A percentile compares a stretch with the other conserved stretches of the same genome.
Evolutionary conservation across 1,284 basidiomycete genomes (phyloP).

Genomic region (Serendipita sp.): DNA sequence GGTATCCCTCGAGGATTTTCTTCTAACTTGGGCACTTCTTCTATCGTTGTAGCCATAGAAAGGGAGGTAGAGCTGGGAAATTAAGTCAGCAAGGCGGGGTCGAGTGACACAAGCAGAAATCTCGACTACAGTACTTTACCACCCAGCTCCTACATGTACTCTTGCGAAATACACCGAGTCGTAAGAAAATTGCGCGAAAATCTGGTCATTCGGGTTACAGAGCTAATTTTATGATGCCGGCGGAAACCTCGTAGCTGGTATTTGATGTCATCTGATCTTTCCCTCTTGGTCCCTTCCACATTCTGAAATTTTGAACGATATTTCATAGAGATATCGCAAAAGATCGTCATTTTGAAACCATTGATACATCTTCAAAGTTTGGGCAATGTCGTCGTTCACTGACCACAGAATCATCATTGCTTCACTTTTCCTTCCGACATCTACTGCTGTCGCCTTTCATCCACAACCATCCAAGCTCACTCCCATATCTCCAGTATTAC

Average conservation of each 20-base stretch:
- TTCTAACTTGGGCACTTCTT: constrained; percentile 21
- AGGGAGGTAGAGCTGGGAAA: not conserved
- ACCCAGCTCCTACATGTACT: too few relatives aligned
- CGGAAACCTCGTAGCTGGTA: not conserved
- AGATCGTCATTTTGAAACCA: not conserved
- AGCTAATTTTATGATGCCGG: not conserved
- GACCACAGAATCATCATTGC: constrained; percentile 62
- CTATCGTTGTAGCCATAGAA: not conserved
- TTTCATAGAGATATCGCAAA: not conserved
- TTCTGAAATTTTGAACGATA: not conserved
- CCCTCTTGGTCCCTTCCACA: not conserved
- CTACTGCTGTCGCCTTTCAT: constrained; percentile 33
- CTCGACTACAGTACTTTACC: too few relatives aligned
- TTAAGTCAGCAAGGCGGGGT: not conserved
- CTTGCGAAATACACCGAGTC: not conserved
- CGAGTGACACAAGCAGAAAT: not conserved
- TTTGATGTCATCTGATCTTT: not conserved
- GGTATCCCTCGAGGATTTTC: constrained; percentile 88
- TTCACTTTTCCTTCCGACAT: constrained; percentile 62
- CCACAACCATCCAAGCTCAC: constrained; percentile 5
- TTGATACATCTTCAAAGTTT: not conserved
- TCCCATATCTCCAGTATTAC: not conserved
- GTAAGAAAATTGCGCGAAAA: not conserved
- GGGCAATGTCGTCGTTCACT: constrained; percentile 14
- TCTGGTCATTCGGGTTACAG: not conserved